These are phyloP conservation scores for Pseudoscleropodium purum DNA, from an alignment of 225 moss, liverwort and hornwort genomes.

Conservation along the genomic window DNA sequence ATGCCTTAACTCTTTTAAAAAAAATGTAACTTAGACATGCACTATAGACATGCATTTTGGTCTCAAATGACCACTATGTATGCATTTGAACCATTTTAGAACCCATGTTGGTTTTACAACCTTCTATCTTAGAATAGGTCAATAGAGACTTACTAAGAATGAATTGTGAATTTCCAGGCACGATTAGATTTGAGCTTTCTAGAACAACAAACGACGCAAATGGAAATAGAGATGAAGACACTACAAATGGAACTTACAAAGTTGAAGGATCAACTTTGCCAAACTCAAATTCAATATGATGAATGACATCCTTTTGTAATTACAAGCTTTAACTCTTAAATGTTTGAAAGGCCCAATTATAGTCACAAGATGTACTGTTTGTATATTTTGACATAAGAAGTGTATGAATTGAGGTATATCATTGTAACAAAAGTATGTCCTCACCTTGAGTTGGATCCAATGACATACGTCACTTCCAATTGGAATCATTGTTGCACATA, in stretches of 20 bases:
- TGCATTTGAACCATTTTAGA: not conserved
- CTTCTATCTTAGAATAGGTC: not conserved
- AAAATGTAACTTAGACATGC: not conserved
- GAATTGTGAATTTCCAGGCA: not conserved
- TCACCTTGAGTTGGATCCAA: not conserved
- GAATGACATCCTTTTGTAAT: not conserved
- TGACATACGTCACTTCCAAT: not conserved
- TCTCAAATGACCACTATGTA: not conserved
- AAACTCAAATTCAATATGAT: not conserved
- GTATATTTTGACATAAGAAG: not conserved
- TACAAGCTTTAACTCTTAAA: not conserved
- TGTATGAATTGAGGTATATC: not conserved
- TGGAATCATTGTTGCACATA: not conserved
- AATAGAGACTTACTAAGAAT: not conserved
- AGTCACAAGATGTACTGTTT: accelerated
- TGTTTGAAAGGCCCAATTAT: no score
- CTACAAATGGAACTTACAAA: not conserved
- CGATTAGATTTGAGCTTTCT: not conserved
- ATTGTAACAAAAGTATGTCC: accelerated
- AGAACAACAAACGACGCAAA: not conserved
- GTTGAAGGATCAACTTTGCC: not conserved
- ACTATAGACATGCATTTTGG: not conserved
- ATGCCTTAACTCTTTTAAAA: not conserved
- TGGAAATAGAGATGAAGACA: slow-evolving; percentile 1
- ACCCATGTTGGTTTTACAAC: accelerated